Conservation (phyloP, 306 rosid genomes). For the Medicago lupulina region DNA sequence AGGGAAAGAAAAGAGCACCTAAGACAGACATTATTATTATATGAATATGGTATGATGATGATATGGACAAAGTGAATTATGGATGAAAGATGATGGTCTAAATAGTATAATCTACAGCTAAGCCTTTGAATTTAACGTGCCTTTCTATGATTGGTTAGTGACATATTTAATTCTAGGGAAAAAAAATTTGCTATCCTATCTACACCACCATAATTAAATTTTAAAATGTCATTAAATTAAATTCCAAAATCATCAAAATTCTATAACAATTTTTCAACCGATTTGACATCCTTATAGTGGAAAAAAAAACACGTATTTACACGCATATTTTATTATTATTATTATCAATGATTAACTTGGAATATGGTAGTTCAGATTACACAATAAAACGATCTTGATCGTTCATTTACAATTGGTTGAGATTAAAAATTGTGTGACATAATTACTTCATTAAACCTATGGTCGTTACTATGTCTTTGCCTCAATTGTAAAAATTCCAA, state of each 20-base stretch:
- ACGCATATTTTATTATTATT: too few species aligned
- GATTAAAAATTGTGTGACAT: too few species aligned
- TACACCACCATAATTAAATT: not conserved
- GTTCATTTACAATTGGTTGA: too few species aligned
- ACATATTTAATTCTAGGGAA: not conserved
- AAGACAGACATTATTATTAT: not conserved
- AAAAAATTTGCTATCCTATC: not conserved
- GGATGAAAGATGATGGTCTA: not conserved
- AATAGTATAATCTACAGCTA: not conserved
- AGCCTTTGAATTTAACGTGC: not conserved
- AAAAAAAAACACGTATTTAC: too few species aligned
- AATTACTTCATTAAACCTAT: too few species aligned
- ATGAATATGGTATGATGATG: not conserved
- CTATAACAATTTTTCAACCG: not conserved
- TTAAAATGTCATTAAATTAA: not conserved
- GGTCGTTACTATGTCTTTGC: too few species aligned
- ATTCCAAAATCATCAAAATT: not conserved
- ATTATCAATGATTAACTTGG: too few species aligned
- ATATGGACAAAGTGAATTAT: constrained; percentile 2
- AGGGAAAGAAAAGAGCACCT: not conserved
- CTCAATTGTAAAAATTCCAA: too few species aligned
- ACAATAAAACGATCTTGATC: too few species aligned
- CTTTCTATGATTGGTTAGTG: not conserved
- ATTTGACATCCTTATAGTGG: too few species aligned
- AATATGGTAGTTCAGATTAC: too few species aligned